Conservation (phyloP, 176 grass and related monocot genomes). For the Rhipidocladum racemiflorum region DNA sequence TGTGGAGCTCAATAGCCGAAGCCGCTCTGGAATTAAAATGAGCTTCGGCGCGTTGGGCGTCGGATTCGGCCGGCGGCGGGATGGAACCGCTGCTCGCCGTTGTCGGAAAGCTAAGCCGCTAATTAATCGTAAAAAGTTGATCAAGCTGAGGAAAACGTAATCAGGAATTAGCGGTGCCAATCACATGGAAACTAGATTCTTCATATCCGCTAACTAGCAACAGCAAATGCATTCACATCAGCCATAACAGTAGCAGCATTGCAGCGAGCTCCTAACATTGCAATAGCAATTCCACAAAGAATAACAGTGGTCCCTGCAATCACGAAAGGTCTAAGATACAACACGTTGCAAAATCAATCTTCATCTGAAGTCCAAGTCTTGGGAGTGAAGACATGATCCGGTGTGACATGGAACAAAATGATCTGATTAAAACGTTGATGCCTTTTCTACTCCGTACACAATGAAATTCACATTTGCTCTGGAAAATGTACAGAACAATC, state of each 20-base stretch:
- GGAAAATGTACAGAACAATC: background rate
- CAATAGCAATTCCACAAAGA: slow-evolving; percentile 79
- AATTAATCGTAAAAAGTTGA: too few relatives aligned
- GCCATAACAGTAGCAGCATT: slow-evolving; percentile 65
- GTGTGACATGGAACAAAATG: background rate
- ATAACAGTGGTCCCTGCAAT: slow-evolving; percentile 77
- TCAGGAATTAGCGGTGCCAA: background rate
- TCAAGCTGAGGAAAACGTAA: slow-evolving; percentile 49
- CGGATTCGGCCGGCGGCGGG: too few relatives aligned
- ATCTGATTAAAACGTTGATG: background rate
- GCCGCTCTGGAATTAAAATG: too few relatives aligned
- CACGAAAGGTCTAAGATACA: slow-evolving; percentile 10
- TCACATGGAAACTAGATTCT: background rate
- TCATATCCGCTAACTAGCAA: background rate
- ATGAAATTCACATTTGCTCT: background rate
- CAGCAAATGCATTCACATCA: background rate
- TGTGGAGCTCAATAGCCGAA: too few relatives aligned
- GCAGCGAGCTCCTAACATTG: slow-evolving; percentile 62
- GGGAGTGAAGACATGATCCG: background rate
- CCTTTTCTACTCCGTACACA: background rate
- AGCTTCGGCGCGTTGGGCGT: too few relatives aligned
- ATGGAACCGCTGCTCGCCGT: too few relatives aligned
- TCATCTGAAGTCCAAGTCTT: background rate
- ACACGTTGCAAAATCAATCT: background rate
- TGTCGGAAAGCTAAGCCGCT: too few relatives aligned